These are phyloP conservation scores for Colletotrichum simmondsii DNA, from an alignment of 2,329 filamentous ascomycete genomes.

Conservation along the genomic window DNA sequence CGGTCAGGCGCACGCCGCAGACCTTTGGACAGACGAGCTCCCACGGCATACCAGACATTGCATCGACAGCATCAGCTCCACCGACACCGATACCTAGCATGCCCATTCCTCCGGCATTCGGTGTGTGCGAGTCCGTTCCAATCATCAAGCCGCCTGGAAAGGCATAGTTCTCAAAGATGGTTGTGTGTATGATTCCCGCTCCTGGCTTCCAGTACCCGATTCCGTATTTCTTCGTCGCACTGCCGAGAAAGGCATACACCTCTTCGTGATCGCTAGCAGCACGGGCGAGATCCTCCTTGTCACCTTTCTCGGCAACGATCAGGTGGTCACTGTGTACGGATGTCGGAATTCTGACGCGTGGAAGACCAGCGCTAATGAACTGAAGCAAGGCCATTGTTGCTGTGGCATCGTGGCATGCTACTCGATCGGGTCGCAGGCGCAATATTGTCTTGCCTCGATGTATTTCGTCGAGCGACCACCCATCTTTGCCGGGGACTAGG, in stretches of 20 bases:
- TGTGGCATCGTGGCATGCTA: conserved; percentile 55
- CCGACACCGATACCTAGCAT: conserved; percentile 54
- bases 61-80: conserved; percentile 59
- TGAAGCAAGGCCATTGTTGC: conserved; percentile 54
- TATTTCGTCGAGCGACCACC: conserved; percentile 42
- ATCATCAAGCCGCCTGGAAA: conserved; percentile 48
- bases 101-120: conserved; percentile 48
- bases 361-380: conserved; percentile 53
- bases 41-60: conserved; percentile 47
- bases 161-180: conserved; percentile 52
- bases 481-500: conserved; percentile 41
- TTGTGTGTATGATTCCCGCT: conserved; percentile 50
- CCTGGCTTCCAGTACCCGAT: conserved; percentile 53
- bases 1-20: conserved; percentile 44
- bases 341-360: conserved; percentile 48
- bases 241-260: conserved; percentile 51
- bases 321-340: conserved; percentile 54
- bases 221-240: conserved; percentile 55
- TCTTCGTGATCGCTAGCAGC: conserved; percentile 45
- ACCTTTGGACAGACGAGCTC: conserved; percentile 46
- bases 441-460: conserved; percentile 50
- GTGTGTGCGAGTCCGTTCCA: conserved; percentile 50
- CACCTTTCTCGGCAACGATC: conserved; percentile 45
- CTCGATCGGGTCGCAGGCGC: conserved; percentile 48
- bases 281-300: conserved; percentile 41